Evolutionary conservation across 495 filamentous ascomycete genomes (phyloP).

Genomic region (Talaromyces ruber): DNA sequence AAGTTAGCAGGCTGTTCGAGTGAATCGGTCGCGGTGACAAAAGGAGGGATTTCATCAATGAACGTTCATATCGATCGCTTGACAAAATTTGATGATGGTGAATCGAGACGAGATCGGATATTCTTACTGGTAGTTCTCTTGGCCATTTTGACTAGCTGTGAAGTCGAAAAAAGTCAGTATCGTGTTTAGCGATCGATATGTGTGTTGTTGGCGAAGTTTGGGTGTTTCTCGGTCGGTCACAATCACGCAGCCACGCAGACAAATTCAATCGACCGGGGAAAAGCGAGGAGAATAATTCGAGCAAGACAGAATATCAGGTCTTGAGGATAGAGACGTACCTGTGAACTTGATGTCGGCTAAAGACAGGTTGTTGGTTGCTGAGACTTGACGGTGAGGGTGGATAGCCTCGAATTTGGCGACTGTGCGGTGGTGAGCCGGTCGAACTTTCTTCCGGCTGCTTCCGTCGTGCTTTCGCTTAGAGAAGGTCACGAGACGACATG

Average conservation of each 20-base stretch:
- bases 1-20: constrained; percentile 23
- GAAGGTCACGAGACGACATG: background rate
- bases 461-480: background rate
- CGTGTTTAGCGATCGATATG: background rate
- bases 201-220: background rate
- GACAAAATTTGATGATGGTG: background rate
- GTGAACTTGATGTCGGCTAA: constrained; percentile 6
- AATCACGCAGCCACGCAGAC: background rate
- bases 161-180: background rate
- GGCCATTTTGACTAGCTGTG: constrained; percentile 5
- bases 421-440: constrained; percentile 1
- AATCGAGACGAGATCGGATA: background rate
- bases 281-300: background rate
- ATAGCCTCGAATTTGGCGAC: constrained; percentile 8
- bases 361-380: background rate
- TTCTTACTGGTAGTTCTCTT: constrained; percentile 9
- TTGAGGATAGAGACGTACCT: constrained; percentile 1
- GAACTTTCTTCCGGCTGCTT: background rate
- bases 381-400: background rate
- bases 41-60: constrained; percentile 6
- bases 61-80: background rate
- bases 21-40: background rate
- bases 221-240: background rate
- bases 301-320: background rate
- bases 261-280: background rate